Percentiles rank a stretch among this genome's conserved stretches.
phyloP scores from a whole-genome alignment of 2,329 filamentous ascomycete species.

The Diaporthe sp. region DNA sequence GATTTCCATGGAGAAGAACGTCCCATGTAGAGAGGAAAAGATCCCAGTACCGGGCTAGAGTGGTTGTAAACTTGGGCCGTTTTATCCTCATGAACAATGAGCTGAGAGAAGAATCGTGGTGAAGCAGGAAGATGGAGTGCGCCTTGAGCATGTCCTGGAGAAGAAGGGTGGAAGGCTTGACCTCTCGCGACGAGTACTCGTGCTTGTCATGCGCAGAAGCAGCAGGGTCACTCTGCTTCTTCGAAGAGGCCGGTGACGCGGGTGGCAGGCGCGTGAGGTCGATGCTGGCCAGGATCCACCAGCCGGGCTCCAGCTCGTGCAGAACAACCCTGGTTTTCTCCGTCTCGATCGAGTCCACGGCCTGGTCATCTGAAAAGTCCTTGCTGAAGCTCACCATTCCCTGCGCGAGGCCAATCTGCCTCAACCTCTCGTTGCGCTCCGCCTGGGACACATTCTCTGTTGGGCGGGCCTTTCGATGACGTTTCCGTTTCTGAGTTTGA shows the following conservation, averaged over 20 bases:
- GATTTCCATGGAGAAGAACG: constrained; percentile 90
- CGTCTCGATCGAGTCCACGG: constrained; percentile 90
- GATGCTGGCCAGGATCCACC: constrained; percentile 95
- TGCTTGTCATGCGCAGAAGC: constrained; percentile 54
- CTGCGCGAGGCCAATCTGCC: constrained; percentile 95
- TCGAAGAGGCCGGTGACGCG: constrained; percentile 59
- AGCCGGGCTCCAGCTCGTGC: constrained; percentile 87
- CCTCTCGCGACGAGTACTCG: constrained; percentile 91
- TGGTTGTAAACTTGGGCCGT: constrained; percentile 76
- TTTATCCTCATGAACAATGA: constrained; percentile 75
- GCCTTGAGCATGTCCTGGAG: constrained; percentile 86
- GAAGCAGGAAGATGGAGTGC: constrained; percentile 86
- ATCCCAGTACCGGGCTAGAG: constrained; percentile 87
- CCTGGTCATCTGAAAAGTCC: constrained; percentile 82
- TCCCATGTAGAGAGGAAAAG: constrained; percentile 81
- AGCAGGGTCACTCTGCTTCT: constrained; percentile 45
- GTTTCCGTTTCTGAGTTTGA: constrained; percentile 54
- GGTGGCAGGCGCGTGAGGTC: constrained; percentile 81
- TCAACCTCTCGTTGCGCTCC: constrained; percentile 85
- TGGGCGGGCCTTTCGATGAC: constrained; percentile 55
- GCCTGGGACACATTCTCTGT: constrained; percentile 65
- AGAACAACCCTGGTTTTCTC: constrained; percentile 88
- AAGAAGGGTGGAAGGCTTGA: constrained; percentile 84
- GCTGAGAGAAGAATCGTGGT: constrained; percentile 83
- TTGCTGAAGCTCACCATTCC: constrained; percentile 95